Conservation (phyloP, 148 eudicot genomes). For the Silene uniflora region DNA sequence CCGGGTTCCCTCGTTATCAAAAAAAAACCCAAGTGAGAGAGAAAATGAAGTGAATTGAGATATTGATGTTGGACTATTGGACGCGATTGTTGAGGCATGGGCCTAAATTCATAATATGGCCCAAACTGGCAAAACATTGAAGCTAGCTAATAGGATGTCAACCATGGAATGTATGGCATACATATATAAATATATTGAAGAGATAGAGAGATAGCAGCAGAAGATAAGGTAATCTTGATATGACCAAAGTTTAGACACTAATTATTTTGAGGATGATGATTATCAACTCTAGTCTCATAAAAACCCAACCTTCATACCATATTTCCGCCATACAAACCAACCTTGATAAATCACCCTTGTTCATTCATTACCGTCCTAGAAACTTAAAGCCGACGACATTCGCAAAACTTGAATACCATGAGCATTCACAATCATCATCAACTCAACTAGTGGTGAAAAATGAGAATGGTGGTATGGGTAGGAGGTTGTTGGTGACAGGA, state of each 20-base stretch:
- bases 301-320: conserved; percentile 5
- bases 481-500: conserved; percentile 33
- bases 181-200: no score
- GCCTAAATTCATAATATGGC: no score
- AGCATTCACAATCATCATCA: background rate
- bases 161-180: no score
- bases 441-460: background rate
- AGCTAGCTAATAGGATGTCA: no score
- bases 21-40: no score
- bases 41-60: no score
- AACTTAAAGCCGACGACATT: background rate
- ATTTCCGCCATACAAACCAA: background rate
- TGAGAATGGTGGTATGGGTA: background rate
- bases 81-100: no score
- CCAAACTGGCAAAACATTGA: no score
- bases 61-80: no score
- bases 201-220: background rate
- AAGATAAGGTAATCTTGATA: conserved; percentile 7
- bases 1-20: no score
- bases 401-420: background rate
- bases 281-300: conserved; percentile 11
- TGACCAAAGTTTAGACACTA: background rate
- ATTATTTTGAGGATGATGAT: no score
- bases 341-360: background rate
- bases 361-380: background rate